Conservation (phyloP, 2,329 filamentous ascomycete genomes). For the Byssothecium circinans region DNA sequence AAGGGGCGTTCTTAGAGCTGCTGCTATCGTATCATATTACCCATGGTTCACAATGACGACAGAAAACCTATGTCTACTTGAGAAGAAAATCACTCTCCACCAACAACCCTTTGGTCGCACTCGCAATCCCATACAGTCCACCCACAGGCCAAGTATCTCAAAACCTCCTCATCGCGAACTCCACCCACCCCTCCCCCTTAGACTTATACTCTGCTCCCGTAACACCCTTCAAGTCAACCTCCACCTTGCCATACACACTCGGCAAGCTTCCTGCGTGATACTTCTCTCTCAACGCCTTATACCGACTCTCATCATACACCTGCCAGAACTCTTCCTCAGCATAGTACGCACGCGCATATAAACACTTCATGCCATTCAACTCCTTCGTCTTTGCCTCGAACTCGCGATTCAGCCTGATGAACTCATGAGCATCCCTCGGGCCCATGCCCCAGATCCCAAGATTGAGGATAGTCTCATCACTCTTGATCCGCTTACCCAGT, state of each 20-base stretch:
- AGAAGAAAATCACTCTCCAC: conserved; percentile 38
- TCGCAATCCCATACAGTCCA: conserved; percentile 45
- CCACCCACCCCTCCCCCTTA: conserved; percentile 25
- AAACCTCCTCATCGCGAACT: conserved; percentile 28
- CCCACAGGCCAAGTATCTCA: conserved; percentile 43
- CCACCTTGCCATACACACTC: conserved; percentile 69
- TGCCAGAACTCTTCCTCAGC: conserved; percentile 70
- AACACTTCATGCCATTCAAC: conserved; percentile 80
- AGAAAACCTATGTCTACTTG: conserved; percentile 29
- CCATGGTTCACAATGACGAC: too few relatives aligned
- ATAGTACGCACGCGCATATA: conserved; percentile 87
- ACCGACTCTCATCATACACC: conserved; percentile 63
- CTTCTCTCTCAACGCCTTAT: conserved; percentile 63
- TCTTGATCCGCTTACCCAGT: conserved; percentile 30
- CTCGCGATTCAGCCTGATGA: conserved; percentile 69
- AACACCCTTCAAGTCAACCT: conserved; percentile 47
- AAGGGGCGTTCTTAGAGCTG: too few relatives aligned
- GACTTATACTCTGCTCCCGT: conserved; percentile 11
- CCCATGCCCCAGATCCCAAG: conserved; percentile 80
- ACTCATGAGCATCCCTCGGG: conserved; percentile 56
- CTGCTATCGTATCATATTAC: too few relatives aligned
- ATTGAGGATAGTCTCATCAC: conserved; percentile 31
- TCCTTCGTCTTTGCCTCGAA: conserved; percentile 70
- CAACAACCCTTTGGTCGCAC: conserved; percentile 38
- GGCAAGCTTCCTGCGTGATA: conserved; percentile 66